Conservation (phyloP, 495 filamentous ascomycete species). For the Aspergillus cavernicola region DNA sequence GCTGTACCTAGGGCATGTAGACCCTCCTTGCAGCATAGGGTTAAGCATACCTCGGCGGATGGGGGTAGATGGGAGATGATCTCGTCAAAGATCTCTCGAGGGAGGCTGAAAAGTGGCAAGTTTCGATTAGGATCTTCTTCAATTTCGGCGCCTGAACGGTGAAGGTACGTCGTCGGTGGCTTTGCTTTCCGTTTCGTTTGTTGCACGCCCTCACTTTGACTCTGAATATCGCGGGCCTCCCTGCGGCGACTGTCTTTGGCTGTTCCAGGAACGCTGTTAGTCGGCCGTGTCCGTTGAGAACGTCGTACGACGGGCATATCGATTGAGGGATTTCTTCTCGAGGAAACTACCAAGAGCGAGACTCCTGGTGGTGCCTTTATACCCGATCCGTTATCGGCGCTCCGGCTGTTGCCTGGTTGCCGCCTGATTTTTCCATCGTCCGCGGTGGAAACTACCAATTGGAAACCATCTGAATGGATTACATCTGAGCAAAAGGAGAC, state of each 20-base stretch:
- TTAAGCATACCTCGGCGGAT: neutral
- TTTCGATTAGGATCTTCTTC: neutral
- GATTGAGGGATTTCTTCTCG: no score
- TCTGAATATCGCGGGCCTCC: no score
- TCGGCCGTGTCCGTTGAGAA: no score
- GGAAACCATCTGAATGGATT: no score
- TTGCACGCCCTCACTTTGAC: neutral
- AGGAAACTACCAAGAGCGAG: no score
- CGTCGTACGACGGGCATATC: no score
- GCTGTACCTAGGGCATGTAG: neutral
- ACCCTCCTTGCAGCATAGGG: conserved; percentile 9
- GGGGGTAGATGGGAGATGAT: conserved; percentile 1
- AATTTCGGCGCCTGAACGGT: neutral
- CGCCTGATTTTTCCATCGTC: neutral
- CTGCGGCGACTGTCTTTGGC: no score
- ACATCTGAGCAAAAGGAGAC: no score
- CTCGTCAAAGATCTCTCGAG: conserved; percentile 5
- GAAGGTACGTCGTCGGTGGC: neutral
- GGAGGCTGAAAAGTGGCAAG: neutral
- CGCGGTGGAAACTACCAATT: no score
- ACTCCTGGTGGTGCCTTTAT: no score
- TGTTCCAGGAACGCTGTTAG: no score
- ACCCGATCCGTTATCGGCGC: no score
- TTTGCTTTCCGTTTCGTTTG: neutral
- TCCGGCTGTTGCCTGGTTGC: neutral